A percentile compares a stretch with the other conserved stretches of the same genome.
These are phyloP conservation scores for Globisporangium barbulae DNA, from an alignment of 352 stramenopile genomes.

Conservation along the genomic window DNA sequence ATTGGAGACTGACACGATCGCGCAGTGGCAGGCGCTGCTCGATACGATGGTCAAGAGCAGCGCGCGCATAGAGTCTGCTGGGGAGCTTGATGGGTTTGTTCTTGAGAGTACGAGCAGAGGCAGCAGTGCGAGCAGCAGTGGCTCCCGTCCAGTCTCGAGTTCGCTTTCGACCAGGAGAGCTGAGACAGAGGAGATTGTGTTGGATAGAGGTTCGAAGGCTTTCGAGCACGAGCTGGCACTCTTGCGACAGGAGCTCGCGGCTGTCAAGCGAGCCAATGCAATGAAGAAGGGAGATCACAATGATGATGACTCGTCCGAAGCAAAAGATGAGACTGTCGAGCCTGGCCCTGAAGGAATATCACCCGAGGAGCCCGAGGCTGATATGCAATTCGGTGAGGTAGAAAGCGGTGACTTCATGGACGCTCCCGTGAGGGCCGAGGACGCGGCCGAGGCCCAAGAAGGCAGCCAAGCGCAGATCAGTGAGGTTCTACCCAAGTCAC, in stretches of 20 bases:
- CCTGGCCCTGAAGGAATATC: neutral
- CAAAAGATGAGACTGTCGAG: neutral
- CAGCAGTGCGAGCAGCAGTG: constrained; percentile 4
- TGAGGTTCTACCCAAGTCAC: neutral
- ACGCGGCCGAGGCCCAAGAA: neutral
- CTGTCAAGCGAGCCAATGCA: neutral
- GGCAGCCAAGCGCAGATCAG: neutral
- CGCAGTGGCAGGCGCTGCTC: constrained; percentile 45
- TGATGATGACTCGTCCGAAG: neutral
- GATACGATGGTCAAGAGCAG: constrained; percentile 18
- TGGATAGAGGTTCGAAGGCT: neutral
- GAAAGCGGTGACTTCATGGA: constrained; percentile 1
- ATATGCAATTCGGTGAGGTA: neutral
- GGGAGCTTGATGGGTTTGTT: neutral
- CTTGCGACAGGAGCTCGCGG: constrained; percentile 26
- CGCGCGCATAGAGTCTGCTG: neutral
- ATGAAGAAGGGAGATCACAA: neutral
- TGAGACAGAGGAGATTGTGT: neutral
- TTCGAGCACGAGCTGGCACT: constrained; percentile 32
- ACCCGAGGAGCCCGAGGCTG: neutral
- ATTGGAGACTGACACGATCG: constrained; percentile 44
- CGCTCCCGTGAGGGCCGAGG: neutral
- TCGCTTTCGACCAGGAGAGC: neutral
- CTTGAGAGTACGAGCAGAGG: neutral
- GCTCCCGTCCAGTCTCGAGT: constrained; percentile 10